phyloP scores from a whole-genome alignment of 768 basidiomycete genomes.

The Pisolithus microcarpus region DNA sequence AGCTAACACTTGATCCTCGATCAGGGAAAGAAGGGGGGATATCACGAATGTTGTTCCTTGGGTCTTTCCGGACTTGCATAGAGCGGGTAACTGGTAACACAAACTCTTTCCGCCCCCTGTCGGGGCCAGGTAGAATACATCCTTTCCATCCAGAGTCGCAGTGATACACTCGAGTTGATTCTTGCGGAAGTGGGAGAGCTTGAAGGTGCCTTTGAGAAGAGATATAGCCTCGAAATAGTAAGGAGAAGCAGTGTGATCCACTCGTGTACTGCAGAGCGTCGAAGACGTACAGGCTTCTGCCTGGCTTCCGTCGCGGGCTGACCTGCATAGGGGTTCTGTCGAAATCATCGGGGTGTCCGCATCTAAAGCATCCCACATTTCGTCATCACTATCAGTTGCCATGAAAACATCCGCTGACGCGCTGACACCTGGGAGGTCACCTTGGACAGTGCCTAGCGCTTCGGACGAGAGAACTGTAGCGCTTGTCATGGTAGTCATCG shows the following conservation, averaged over 20 bases:
- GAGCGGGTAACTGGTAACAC: slow-evolving; percentile 86
- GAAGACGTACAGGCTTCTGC: slow-evolving; percentile 7
- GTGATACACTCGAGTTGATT: slow-evolving; percentile 87
- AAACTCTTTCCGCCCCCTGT: slow-evolving; percentile 91
- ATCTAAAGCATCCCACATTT: slow-evolving; percentile 41
- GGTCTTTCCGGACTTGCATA: slow-evolving; percentile 65
- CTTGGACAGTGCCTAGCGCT: slow-evolving; percentile 12
- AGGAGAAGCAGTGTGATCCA: slow-evolving; percentile 27
- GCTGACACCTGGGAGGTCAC: slow-evolving; percentile 14
- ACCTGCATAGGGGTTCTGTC: slow-evolving; percentile 9
- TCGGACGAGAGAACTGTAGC: slow-evolving; percentile 4
- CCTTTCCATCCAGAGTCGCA: slow-evolving; percentile 69
- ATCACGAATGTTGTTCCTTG: slow-evolving; percentile 85
- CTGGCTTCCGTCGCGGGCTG: slow-evolving; percentile 7
- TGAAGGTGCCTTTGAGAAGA: slow-evolving; percentile 42
- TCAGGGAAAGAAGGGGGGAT: slow-evolving; percentile 81
- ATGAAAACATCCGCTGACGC: slow-evolving; percentile 12
- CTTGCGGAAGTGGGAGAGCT: slow-evolving; percentile 58
- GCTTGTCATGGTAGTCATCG: neutral
- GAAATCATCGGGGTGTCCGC: slow-evolving; percentile 18
- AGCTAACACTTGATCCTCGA: slow-evolving; percentile 79
- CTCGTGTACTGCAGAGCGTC: slow-evolving; percentile 2
- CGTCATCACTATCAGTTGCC: slow-evolving; percentile 37
- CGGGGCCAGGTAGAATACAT: slow-evolving; percentile 94
- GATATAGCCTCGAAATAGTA: slow-evolving; percentile 26